These are phyloP conservation scores for Favolaschia claudopus DNA, from an alignment of 768 basidiomycete species.

Conservation along the genomic window DNA sequence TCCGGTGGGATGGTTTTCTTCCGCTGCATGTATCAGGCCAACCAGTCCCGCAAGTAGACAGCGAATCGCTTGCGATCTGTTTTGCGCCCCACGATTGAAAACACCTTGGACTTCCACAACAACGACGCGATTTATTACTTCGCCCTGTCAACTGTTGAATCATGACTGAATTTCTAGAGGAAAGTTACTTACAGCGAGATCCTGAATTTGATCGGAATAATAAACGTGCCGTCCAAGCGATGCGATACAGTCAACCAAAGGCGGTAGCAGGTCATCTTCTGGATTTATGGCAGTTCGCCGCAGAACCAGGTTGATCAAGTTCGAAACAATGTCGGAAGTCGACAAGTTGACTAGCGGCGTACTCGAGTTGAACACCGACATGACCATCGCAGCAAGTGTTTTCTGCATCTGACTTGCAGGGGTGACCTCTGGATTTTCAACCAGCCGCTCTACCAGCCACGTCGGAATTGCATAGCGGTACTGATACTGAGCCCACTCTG, in stretches of 20 bases:
- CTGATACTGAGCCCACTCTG: slow-evolving; percentile 93
- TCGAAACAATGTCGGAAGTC: slow-evolving; percentile 87
- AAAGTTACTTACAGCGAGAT: slow-evolving; percentile 65
- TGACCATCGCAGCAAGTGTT: slow-evolving; percentile 80
- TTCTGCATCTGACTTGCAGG: slow-evolving; percentile 58
- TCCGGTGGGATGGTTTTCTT: slow-evolving; percentile 48
- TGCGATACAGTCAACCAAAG: slow-evolving; percentile 78
- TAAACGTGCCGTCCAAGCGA: slow-evolving; percentile 92
- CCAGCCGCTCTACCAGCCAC: slow-evolving; percentile 79
- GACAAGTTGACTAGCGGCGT: slow-evolving; percentile 89
- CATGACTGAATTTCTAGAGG: background rate
- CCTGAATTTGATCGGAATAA: slow-evolving; percentile 96
- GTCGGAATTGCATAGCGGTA: slow-evolving; percentile 92
- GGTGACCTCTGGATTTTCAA: slow-evolving; percentile 63
- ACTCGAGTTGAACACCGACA: slow-evolving; percentile 81
- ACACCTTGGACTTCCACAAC: slow-evolving; percentile 73
- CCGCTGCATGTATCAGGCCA: slow-evolving; percentile 73
- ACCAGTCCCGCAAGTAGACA: slow-evolving; percentile 74
- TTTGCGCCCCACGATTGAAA: slow-evolving; percentile 48
- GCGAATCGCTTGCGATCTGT: slow-evolving; percentile 71
- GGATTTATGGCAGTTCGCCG: slow-evolving; percentile 70
- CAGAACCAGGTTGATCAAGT: slow-evolving; percentile 75
- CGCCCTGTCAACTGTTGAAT: slow-evolving; percentile 53
- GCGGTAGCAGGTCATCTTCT: slow-evolving; percentile 69
- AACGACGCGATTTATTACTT: slow-evolving; percentile 78